Evolutionary conservation across 1,284 basidiomycete genomes (phyloP), one percentile per base, ranked within the genome.

Genomic region (Ustilago trichophora): DNA sequence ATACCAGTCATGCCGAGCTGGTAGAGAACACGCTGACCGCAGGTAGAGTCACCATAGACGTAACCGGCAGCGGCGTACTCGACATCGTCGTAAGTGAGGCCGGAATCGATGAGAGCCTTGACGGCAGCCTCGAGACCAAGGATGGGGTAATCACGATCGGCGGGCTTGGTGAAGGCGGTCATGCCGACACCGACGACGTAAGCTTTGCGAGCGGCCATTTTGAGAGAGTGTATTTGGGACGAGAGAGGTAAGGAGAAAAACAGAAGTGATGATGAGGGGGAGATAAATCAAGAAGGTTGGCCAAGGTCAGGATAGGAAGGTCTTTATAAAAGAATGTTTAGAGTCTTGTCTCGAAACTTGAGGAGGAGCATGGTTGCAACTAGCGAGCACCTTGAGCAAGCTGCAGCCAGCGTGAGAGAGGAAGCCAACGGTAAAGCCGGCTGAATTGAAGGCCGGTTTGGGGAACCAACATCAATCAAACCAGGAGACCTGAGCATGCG

Each of bases 31-130:
- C 91, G 85, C 83, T 93, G 91, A 18, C 91, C 91, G 68, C 86
- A 86, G 0, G 90, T 91, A 24, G 73, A 77, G 60, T 76, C 76
- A 27, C 74, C 75, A 57, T 73, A 78, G 53, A 72, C 72, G 80
- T 88, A 91, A 15, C 91, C 91, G n/a, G 90, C 91, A 64, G 85
- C 88, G 0, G 91, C 92, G 27, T 86, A 87, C 77, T 93, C 85
- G 26, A 93, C 82, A 1, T 83, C 83, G 76, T 93, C 91, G 75
- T 93, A 93, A 10, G 87, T 92, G 54, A 93, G 86, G 85, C 91
- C 91, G 70, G 91, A 90, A 76, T 93, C 91, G 21, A 92, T 86
- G 18, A 93, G 85, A 0, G 91, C 91, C 75, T 93, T 92, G 3
- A 90, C 91, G 1, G 88, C 87, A 6, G 90, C 91, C 81, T 93